These are phyloP conservation scores for Gynostemma pentaphyllum DNA, from an alignment of 306 rosid genomes.

Conservation along the genomic window DNA sequence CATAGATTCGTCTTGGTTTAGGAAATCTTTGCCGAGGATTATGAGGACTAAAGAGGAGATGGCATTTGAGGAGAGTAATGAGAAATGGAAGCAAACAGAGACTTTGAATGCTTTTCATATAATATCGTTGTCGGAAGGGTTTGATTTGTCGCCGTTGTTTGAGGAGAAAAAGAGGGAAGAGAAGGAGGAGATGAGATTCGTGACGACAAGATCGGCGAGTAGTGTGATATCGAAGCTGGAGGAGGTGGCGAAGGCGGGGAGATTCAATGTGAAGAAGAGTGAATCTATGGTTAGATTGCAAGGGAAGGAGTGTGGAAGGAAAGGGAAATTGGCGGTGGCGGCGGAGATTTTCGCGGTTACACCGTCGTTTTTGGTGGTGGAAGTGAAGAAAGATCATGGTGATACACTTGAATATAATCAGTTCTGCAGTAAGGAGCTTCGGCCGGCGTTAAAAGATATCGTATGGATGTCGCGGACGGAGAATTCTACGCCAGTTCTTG, in stretches of 20 bases:
- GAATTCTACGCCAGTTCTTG: conserved; percentile 24
- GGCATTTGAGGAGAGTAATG: conserved; percentile 17
- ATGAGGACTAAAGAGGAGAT: conserved; percentile 18
- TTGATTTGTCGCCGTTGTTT: conserved; percentile 73
- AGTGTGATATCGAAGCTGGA: conserved; percentile 76
- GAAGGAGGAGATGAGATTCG: conserved; percentile 79
- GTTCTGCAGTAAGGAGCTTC: conserved; percentile 83
- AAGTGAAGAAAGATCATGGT: conserved; percentile 79
- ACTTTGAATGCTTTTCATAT: conserved; percentile 79
- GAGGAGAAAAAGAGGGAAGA: conserved; percentile 77
- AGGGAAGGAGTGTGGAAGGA: conserved; percentile 58
- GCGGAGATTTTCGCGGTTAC: conserved; percentile 73
- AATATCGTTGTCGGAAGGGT: conserved; percentile 65
- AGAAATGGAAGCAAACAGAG: conserved; percentile 30
- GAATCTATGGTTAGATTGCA: conserved; percentile 62
- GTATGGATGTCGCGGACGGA: conserved; percentile 51
- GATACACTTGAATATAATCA: conserved; percentile 84
- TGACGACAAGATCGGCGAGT: conserved; percentile 68
- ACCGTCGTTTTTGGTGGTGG: conserved; percentile 76
- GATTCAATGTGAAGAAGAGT: conserved; percentile 57
- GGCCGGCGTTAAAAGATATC: conserved; percentile 87
- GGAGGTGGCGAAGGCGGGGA: conserved; percentile 59
- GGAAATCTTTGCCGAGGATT: conserved; percentile 37
- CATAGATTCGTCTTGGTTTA: conserved; percentile 75
- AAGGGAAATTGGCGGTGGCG: conserved; percentile 64